phyloP scores from a whole-genome alignment of 371 early-diverging fungal species.

The Mortierella sp. region DNA sequence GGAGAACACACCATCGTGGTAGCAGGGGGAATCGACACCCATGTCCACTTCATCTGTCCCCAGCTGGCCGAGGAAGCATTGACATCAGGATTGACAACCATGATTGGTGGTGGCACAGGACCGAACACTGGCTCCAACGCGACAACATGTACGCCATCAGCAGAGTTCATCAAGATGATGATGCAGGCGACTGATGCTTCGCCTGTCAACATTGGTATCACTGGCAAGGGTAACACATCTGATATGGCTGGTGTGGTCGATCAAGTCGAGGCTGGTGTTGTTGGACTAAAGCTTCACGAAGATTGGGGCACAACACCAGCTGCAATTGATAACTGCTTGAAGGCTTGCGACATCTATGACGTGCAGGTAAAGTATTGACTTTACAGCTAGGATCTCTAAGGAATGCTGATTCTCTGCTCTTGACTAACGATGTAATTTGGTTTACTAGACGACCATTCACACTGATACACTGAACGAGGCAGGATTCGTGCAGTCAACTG shows the following conservation, averaged over 20 bases:
- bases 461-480: slow-evolving; percentile 95
- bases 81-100: slow-evolving; percentile 86
- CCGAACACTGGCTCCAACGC: slow-evolving; percentile 95
- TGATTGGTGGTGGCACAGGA: slow-evolving; percentile 96
- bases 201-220: slow-evolving; percentile 92
- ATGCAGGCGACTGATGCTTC: slow-evolving; percentile 86
- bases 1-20: slow-evolving; percentile 92
- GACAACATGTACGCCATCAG: slow-evolving; percentile 92
- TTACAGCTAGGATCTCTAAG: no score
- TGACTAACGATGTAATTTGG: no score
- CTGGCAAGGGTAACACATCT: slow-evolving; percentile 92
- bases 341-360: slow-evolving; percentile 88
- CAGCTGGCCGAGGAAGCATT: slow-evolving; percentile 85
- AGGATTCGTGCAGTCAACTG: slow-evolving; percentile 91
- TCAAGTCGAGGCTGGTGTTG: slow-evolving; percentile 87
- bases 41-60: slow-evolving; percentile 94
- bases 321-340: slow-evolving; percentile 89
- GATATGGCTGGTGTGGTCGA: slow-evolving; percentile 73
- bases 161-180: slow-evolving; percentile 85
- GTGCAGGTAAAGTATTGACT: slow-evolving; percentile 72
- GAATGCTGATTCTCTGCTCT: no score
- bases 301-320: slow-evolving; percentile 96
- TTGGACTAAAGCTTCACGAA: slow-evolving; percentile 94
- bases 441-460: slow-evolving; percentile 79
- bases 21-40: slow-evolving; percentile 92